Evolutionary conservation across 148 eudicot genomes (phyloP), one percentile per base, ranked within the genome.

Genomic region (Fallopia convolvulus): DNA sequence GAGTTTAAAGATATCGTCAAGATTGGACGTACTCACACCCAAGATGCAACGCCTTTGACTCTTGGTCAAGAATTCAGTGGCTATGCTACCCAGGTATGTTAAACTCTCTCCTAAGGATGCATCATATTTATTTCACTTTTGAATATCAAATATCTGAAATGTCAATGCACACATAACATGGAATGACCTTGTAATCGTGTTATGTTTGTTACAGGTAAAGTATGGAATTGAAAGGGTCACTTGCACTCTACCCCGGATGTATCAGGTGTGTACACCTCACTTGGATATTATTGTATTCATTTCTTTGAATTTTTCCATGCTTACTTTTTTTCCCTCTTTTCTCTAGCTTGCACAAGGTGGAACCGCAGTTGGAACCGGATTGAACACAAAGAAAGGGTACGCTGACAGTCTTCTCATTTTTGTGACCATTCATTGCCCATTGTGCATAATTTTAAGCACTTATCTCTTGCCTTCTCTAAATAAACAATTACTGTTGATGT

Each of bases 31-130:
- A 92, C 97, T n/a, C 99, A 91, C 80, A 92, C 97, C 72, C 99
- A 95, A 85, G 99, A 95, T 83, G 99, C 99, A 58, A 95, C 99
- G 71, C 99, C 99, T 74, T 95, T 94, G 90, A 94, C 99, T 41
- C 96, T 94, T 85, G 99, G 99, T 80, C 97, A 94, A 86, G 99
- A 90, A 82, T 95, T 95, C 77, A 91, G 99, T 52, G 99, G 99
- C 71, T 95, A 92, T 82, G 89, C 97, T 65, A 92, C 93, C 47
- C 99, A 95, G 83, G 99, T 95, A 85, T 81, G 94, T 66, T 82
- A 50, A 50, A 56, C 61, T 75, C 75, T 63, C 53, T 33, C 15
- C 21, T 6, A 42, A 36, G 42, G 72, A 68, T 4, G 39, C 36
- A 21, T 36, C 36, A 30, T 33, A 36, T 68, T 68, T 36, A 23